Conservation (phyloP, 2,329 filamentous ascomycete genomes). For the Penicillium brasilianum region DNA sequence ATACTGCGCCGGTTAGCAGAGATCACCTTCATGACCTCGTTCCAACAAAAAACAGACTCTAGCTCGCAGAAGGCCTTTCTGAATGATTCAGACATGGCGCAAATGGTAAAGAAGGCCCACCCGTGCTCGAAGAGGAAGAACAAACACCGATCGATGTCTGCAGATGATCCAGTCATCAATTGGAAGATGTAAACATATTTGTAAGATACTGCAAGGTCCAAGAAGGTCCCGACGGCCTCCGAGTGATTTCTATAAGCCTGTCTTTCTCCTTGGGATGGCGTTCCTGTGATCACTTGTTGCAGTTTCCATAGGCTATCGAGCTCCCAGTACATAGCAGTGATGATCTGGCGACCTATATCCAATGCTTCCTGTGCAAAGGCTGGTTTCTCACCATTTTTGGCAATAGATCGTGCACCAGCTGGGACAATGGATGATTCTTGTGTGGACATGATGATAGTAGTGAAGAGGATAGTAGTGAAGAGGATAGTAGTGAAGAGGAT, state of each 20-base stretch:
- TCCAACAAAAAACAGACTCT: constrained; percentile 27
- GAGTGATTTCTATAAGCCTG: not conserved
- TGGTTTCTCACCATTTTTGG: too few relatives aligned
- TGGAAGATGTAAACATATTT: not conserved
- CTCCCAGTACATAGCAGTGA: constrained; percentile 29
- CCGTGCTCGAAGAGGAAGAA: constrained; percentile 22
- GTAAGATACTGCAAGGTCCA: not conserved
- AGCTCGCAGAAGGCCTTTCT: constrained; percentile 16
- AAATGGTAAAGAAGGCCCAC: constrained; percentile 37
- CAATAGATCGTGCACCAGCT: not conserved
- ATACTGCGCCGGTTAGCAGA: constrained; percentile 29
- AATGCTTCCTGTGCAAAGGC: not conserved
- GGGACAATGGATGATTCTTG: not conserved
- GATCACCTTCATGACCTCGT: constrained; percentile 22
- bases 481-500: not conserved
- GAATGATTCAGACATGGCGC: constrained; percentile 34
- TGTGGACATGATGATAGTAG: not conserved
- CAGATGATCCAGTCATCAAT: not conserved
- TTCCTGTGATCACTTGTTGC: constrained; percentile 4
- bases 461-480: not conserved
- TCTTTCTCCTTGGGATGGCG: not conserved
- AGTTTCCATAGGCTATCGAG: constrained; percentile 23
- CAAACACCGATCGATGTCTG: not conserved
- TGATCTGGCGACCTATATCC: constrained; percentile 5
- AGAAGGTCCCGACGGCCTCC: not conserved